These are phyloP conservation scores for Heliosperma pusillum DNA, from an alignment of 148 eudicot genomes.

Conservation along the genomic window DNA sequence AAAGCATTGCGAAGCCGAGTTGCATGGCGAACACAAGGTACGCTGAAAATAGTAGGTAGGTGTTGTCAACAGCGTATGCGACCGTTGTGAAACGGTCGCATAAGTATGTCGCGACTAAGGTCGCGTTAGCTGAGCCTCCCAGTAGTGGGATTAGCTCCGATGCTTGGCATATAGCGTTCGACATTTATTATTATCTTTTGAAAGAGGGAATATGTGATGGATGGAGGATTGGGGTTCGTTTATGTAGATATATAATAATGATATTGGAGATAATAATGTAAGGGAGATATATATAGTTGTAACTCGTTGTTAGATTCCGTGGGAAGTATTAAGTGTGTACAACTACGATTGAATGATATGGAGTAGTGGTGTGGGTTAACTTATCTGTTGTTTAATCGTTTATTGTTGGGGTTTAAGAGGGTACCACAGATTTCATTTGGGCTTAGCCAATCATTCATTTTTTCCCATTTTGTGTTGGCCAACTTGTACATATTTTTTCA, in stretches of 20 bases:
- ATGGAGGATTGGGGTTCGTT: neutral
- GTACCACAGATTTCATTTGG: slow-evolving; percentile 12
- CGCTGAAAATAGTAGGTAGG: slow-evolving; percentile 50
- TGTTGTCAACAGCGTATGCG: slow-evolving; percentile 45
- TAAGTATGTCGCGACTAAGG: slow-evolving; percentile 22
- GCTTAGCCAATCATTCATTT: slow-evolving; percentile 1
- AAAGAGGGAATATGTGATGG: neutral
- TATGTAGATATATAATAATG: neutral
- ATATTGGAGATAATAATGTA: no score
- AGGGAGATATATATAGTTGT: neutral
- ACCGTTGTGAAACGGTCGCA: slow-evolving; percentile 28
- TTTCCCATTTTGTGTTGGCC: neutral
- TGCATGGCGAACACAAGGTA: slow-evolving; percentile 61
- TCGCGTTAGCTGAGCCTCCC: slow-evolving; percentile 18
- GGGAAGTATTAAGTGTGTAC: no score
- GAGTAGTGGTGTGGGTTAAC: slow-evolving; percentile 9
- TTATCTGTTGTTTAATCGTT: neutral
- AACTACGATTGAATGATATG: neutral
- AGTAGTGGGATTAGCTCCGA: slow-evolving; percentile 13
- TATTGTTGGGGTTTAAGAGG: neutral
- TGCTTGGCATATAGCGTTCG: slow-evolving; percentile 15
- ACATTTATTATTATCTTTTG: neutral
- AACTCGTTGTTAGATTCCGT: no score
- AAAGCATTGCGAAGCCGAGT: slow-evolving; percentile 59
- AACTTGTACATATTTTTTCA: neutral